Evolutionary conservation across 352 stramenopile species (phyloP).

Genomic region (Phytopythium boreale): DNA sequence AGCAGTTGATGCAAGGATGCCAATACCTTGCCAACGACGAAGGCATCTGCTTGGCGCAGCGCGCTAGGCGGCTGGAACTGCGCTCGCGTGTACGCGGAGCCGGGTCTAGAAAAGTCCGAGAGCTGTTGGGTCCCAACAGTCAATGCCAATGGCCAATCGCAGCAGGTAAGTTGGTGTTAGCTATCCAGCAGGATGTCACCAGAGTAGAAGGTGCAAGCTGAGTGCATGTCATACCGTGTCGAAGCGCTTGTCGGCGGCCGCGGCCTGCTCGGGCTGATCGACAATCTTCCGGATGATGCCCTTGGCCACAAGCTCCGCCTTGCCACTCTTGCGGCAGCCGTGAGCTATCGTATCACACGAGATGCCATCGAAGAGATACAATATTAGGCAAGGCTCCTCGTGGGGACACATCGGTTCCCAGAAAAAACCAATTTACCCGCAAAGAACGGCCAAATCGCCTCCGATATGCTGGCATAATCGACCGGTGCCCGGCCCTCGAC

Average conservation of each 20-base stretch:
- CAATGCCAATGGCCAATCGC: too few relatives aligned
- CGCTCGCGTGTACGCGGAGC: slow-evolving; percentile 64
- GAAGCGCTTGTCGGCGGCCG: slow-evolving; percentile 34
- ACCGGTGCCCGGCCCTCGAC: slow-evolving; percentile 43
- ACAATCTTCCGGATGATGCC: slow-evolving; percentile 65
- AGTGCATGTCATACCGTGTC: slow-evolving; percentile 35
- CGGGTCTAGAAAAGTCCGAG: slow-evolving; percentile 69
- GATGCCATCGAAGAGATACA: not conserved
- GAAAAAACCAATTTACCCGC: slow-evolving; percentile 23
- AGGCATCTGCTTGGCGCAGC: slow-evolving; percentile 20
- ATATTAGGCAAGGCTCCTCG: not conserved
- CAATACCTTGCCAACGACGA: slow-evolving; percentile 34
- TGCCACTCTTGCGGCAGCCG: slow-evolving; percentile 46
- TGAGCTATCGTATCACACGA: slow-evolving; percentile 19
- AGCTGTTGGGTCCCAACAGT: slow-evolving; percentile 32
- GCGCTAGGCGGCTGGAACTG: slow-evolving; percentile 51
- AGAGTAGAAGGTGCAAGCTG: not conserved
- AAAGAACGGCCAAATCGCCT: slow-evolving; percentile 72
- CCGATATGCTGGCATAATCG: slow-evolving; percentile 71
- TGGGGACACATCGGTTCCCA: not conserved
- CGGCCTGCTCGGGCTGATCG: slow-evolving; percentile 44
- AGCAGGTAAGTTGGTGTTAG: not conserved
- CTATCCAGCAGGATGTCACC: not conserved
- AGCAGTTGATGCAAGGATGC: too few relatives aligned
- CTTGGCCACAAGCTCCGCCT: slow-evolving; percentile 54